These are phyloP conservation scores for Amborella trichopoda DNA, from an alignment of 164 flowering plant genomes.

Conservation along the genomic window DNA sequence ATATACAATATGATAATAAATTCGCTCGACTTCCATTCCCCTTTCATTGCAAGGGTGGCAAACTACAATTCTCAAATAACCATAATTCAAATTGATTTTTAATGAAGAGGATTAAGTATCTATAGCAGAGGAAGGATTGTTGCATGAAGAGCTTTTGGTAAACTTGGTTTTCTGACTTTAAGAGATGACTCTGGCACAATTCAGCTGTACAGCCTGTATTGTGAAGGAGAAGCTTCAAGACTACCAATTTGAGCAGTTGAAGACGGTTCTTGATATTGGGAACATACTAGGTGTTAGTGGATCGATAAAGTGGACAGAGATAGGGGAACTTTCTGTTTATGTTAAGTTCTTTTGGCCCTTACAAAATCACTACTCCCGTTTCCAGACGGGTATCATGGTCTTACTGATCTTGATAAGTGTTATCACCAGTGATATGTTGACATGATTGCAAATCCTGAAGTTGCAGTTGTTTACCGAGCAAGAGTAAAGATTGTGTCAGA, in stretches of 20 bases:
- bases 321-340: conserved; percentile 88
- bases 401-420: conserved; percentile 85
- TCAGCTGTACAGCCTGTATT: conserved; percentile 75
- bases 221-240: conserved; percentile 68
- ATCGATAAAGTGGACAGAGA: conserved; percentile 83
- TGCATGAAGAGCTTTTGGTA: conserved; percentile 86
- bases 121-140: conserved; percentile 78
- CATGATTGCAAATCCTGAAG: conserved; percentile 98
- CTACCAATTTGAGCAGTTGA: conserved; percentile 75
- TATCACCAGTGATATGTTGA: conserved; percentile 86
- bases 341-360: conserved; percentile 60
- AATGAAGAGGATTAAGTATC: conserved; percentile 55
- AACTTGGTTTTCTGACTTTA: conserved; percentile 77
- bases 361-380: conserved; percentile 86
- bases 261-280: conserved; percentile 74
- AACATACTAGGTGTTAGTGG: conserved; percentile 81
- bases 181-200: conserved; percentile 87
- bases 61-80: conserved; percentile 43
- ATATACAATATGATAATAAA: conserved; percentile 72
- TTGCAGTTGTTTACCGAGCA: conserved; percentile 61
- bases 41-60: conserved; percentile 60
- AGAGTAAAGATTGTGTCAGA: conserved; percentile 95
- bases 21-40: conserved; percentile 73
- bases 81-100: conserved; percentile 46
- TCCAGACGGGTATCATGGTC: conserved; percentile 93